phyloP scores from a whole-genome alignment of 164 flowering plant species.

The Macadamia tetraphylla region DNA sequence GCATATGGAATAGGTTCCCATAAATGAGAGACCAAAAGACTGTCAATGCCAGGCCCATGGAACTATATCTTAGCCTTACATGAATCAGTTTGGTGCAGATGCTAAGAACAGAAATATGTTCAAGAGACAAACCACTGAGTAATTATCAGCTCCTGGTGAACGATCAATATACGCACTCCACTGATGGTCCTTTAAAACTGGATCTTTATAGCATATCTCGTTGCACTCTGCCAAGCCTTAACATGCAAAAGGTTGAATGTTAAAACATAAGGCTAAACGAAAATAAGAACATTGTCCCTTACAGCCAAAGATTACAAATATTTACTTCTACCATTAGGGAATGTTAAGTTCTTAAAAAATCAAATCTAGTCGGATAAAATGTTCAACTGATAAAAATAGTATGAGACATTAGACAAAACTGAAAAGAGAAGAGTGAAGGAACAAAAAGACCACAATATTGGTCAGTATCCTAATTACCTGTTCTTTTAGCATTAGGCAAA shows the following conservation, averaged over 20 bases:
- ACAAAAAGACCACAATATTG: too few species aligned
- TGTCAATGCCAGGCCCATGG: not conserved
- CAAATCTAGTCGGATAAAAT: not conserved
- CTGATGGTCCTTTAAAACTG: slow-evolving; percentile 75
- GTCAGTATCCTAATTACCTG: too few species aligned
- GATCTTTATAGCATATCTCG: slow-evolving; percentile 91
- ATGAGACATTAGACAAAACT: too few species aligned
- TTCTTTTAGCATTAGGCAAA: too few species aligned
- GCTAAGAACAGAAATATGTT: slow-evolving; percentile 1
- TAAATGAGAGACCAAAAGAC: not conserved
- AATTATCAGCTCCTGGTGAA: slow-evolving; percentile 77
- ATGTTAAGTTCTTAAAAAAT: not conserved
- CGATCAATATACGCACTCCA: slow-evolving; percentile 98
- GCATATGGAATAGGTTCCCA: not conserved
- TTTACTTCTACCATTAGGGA: not conserved
- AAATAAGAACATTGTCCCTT: not conserved
- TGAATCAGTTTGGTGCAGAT: not conserved
- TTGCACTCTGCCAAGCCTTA: slow-evolving; percentile 66
- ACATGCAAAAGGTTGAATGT: slow-evolving; percentile 7
- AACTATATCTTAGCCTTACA: not conserved
- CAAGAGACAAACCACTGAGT: slow-evolving; percentile 50
- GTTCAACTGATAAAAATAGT: too few species aligned
- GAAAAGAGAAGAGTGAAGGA: too few species aligned
- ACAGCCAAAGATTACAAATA: not conserved
- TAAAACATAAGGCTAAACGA: not conserved